Base-by-base conservation (phyloP, 1,284 basidiomycete genomes). In the Cystobasidium slooffiae region DNA sequence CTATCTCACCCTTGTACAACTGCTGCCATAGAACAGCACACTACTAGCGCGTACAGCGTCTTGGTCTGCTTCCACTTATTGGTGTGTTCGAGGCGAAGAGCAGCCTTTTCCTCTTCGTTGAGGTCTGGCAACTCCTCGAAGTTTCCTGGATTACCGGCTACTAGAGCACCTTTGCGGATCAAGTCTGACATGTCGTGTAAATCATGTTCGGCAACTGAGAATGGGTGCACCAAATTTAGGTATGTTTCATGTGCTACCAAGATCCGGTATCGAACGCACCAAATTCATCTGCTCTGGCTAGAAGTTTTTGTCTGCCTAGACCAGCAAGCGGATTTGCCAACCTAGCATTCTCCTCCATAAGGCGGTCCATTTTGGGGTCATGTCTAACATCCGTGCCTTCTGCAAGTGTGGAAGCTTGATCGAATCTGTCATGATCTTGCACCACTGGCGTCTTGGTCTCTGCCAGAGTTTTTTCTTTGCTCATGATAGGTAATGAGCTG, bases 11-110 rank as follows among this genome's bases (percentile, higher is more conserved):
- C 79, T 68, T 76, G 83, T 0, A 81, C 80, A 3, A 82, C 82
- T 0, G 82, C 81, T 8, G 78, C 81, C 61, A 83, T 75, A 18
- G 68, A 59, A 41, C 73, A 75, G 64, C 44, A 61, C n/a, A 75
- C 46, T 22, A 80, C 79, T 61, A 80, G 77, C 49, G 78, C 77
- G 76, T 88, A 90, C 6, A 90, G 82, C 37, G 78, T 75, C 53
- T 77, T 75, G 0, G 84, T 82, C 43, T 84, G 83, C 16, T 75
- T 75, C 83, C 83, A 84, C 68, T 81, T 78, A 76, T 82, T 76
- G 9, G 78, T 75, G 52, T 76, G 76, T 74, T 83, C 81, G 61
- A 77, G 58, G 0, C 76, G 61, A 20, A 83, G 52, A 14, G 75
- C 77, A 0, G 73, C 68, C 70, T 79, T 79, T 49, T 83, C 82